These are phyloP conservation scores for Magnolia officinalis DNA, from an alignment of 164 flowering plant genomes.

Conservation along the genomic window DNA sequence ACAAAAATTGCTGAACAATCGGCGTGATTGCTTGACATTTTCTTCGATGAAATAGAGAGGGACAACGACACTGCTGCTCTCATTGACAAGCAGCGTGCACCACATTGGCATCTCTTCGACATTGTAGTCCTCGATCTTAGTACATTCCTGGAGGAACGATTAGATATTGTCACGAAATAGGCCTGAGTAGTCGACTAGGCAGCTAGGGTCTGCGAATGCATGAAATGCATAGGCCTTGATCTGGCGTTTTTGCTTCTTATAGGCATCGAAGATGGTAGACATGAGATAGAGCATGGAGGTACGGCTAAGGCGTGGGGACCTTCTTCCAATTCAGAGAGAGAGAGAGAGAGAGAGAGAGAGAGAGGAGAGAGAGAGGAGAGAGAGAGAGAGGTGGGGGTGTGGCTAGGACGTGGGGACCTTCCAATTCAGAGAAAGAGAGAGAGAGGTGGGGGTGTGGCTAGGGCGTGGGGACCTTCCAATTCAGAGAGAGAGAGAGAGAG, in stretches of 20 bases:
- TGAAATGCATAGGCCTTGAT: conserved; percentile 29
- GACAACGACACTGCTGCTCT: conserved; percentile 42
- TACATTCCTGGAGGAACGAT: conserved; percentile 51
- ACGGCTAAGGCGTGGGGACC: too few relatives aligned
- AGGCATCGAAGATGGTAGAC: too few relatives aligned
- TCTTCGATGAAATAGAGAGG: conserved; percentile 81
- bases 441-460: too few relatives aligned
- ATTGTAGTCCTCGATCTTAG: conserved; percentile 41
- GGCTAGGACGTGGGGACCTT: too few relatives aligned
- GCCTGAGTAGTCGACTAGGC: conserved; percentile 37
- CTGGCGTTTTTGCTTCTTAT: neutral
- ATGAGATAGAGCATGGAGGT: too few relatives aligned
- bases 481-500: too few relatives aligned
- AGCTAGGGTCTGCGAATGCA: conserved; percentile 52
- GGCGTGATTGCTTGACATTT: conserved; percentile 31
- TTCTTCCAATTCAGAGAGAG: too few relatives aligned
- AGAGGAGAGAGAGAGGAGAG: too few relatives aligned
- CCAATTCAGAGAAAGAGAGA: too few relatives aligned
- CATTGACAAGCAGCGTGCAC: conserved; percentile 59
- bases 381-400: too few relatives aligned
- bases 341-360: too few relatives aligned
- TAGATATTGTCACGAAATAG: conserved; percentile 71
- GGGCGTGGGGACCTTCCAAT: too few relatives aligned
- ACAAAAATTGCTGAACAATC: conserved; percentile 75
- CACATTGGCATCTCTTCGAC: conserved; percentile 57